phyloP scores from a whole-genome alignment of 2,329 filamentous ascomycete species.

The Xylaria sp. region DNA sequence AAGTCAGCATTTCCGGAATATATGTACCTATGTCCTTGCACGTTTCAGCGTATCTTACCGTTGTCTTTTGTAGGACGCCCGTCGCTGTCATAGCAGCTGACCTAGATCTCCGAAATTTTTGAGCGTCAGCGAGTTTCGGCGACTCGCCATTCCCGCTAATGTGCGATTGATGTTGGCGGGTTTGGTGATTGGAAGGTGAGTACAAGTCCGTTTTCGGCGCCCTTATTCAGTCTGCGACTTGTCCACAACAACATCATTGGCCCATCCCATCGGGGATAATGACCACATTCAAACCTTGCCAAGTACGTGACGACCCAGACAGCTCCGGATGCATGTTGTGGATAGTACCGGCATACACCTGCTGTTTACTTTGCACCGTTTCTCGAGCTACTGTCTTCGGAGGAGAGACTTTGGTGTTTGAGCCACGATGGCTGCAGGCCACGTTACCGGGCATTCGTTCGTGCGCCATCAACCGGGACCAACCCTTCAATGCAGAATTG shows the following conservation, averaged over 20 bases:
- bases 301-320: constrained; percentile 18
- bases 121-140: constrained; percentile 26
- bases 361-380: neutral
- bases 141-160: constrained; percentile 12
- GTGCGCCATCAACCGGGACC: neutral
- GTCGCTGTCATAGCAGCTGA: constrained; percentile 16
- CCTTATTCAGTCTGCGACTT: constrained; percentile 4
- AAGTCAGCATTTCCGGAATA: constrained; percentile 10
- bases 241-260: constrained; percentile 5
- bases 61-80: neutral
- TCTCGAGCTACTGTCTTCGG: neutral
- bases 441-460: constrained; percentile 11
- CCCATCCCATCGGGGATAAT: constrained; percentile 8
- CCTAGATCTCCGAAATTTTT: constrained; percentile 1
- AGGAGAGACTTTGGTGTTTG: constrained; percentile 2
- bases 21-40: neutral
- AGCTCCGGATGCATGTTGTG: neutral
- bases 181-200: constrained; percentile 4
- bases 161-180: constrained; percentile 24
- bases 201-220: constrained; percentile 32
- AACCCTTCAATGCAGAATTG: neutral
- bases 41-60: neutral
- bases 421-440: constrained; percentile 20
- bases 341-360: constrained; percentile 1
- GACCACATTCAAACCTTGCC: constrained; percentile 15